Base-by-base conservation (phyloP, 2,329 filamentous ascomycete genomes). In the Fusarium sp. region DNA sequence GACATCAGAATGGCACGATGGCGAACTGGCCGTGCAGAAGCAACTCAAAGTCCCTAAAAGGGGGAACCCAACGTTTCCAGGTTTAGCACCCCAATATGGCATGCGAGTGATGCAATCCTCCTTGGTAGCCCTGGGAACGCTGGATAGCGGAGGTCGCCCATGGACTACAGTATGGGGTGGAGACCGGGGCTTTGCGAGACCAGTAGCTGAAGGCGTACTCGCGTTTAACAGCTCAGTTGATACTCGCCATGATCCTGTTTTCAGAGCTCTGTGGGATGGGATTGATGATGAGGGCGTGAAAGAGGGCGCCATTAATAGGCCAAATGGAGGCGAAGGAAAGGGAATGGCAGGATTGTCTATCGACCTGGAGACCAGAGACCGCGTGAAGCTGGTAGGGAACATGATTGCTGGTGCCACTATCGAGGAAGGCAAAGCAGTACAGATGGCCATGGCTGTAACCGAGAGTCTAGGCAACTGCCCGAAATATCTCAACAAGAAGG, bases 121-220 rank as follows among this genome's bases (percentile, higher is more conserved):
- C 2, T 84, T 96, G 12, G 84, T 96, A 18, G 93, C 93, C 0
- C 81, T 97, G 22, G 94, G 94, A 2, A 89, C 92, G 0, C 81
- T 95, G 3, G 93, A 96, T 76, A 80, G 82, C 5, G 76, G 89
- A 25, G 87, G 87, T 4, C 83, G 88, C 25, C 93, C 92, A 3
- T 97, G 94, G 94, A 92, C 91, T 20, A 92, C 92, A 0, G 70
- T 97, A 12, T 92, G 92, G 89, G 93, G 93, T n/a, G 94, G 94
- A 20, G 84, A 91, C 64, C 81, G 87, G 2, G 92, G 92, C 0
- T 93, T 95, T 73, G 89, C 90, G 0, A 84, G 86, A 52, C 86
- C 89, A 0, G 82, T 95, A 1, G 90, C 89, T 4, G 84, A 87
- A 44, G 86, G 84, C 3, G 85, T 93, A 14, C 84, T 97, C 7